Evolutionary conservation across 495 filamentous ascomycete species (phyloP), one percentile per base, ranked within the genome.

Genomic region (Penicillium salamii): DNA sequence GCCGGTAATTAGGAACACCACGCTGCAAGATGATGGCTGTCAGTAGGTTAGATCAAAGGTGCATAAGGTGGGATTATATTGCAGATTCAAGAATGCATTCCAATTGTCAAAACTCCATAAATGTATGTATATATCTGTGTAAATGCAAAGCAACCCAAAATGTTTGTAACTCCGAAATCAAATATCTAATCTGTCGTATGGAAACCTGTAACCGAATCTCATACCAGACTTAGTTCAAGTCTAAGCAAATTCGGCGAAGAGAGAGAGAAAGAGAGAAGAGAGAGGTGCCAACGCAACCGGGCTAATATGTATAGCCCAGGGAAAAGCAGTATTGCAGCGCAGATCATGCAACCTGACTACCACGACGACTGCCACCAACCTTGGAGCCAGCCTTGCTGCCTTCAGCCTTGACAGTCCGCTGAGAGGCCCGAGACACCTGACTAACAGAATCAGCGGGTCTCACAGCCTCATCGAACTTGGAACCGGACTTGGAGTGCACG

Each of bases 371-470:
- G 15, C 60, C 57, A 21, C 60, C 57, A 21, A 53, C 42, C 43
- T 50, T 66, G 8, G 68, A 71, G 0, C 60, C 57, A 26, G 54
- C 42, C 43, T 50, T 66, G 8, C 67, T 70, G 0, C 59, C 62
- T 12, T 58, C 57, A 17, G 69, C 68, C 57, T 70, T 74, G 7
- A 64, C 50, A 39, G 71, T 76, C 19, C 62, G 58, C 49, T 71
- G 68, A 18, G 68, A 72, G 21, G 60, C 53, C 44, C 40, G 61
- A 17, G 72, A 80, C 2, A 85, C 75, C 57, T 82, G 81, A 58
- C 83, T 87, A 36, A 87, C 78, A 57, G 83, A 87, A 58, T 89
- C 86, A 48, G 78, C 78, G 3, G 86, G 84, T 18, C 69, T 78
- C 26, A 87, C 65, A 5, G 65, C 63, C 8, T 72, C 66, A 12